A percentile compares a stretch with the other conserved stretches of the same genome.
Conservation (phyloP, 1,139 yeast species). For the Candida pseudocylindracea region DNA sequence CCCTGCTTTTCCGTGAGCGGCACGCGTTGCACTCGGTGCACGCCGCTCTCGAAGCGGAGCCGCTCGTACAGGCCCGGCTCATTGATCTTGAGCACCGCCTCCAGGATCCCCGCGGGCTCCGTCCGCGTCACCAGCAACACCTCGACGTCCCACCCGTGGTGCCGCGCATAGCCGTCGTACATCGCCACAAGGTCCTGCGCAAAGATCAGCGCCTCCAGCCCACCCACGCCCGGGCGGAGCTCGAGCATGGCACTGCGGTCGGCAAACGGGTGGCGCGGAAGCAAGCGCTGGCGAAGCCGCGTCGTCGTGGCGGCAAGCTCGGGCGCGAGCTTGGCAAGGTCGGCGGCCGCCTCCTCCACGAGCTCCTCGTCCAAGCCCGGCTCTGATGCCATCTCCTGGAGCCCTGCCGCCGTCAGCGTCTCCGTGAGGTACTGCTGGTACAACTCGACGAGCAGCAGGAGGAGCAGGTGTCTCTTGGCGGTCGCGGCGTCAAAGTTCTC, state of each 20-base stretch:
- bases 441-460: too few relatives aligned
- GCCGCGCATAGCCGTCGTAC: conserved; percentile 55
- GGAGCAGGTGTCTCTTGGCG: too few relatives aligned
- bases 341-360: too few relatives aligned
- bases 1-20: conserved; percentile 92
- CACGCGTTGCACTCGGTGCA: conserved; percentile 85
- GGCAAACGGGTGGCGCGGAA: conserved; percentile 6
- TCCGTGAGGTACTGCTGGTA: too few relatives aligned
- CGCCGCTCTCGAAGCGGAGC: conserved; percentile 79
- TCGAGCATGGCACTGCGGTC: conserved; percentile 69
- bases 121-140: conserved; percentile 42
- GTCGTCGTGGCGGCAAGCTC: too few relatives aligned
- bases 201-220: conserved; percentile 78
- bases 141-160: conserved; percentile 43
- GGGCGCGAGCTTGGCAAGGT: too few relatives aligned
- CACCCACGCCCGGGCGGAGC: conserved; percentile 91
- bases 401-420: too few relatives aligned
- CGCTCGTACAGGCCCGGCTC: conserved; percentile 57
- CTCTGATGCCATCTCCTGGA: too few relatives aligned
- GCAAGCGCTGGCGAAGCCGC: too few relatives aligned
- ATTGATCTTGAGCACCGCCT: conserved; percentile 56
- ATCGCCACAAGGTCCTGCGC: conserved; percentile 59
- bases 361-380: too few relatives aligned
- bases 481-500: too few relatives aligned
- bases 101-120: conserved; percentile 38